Base-by-base conservation (phyloP, 2,329 filamentous ascomycete species). In the Aspergillus pseudoglaucus region DNA sequence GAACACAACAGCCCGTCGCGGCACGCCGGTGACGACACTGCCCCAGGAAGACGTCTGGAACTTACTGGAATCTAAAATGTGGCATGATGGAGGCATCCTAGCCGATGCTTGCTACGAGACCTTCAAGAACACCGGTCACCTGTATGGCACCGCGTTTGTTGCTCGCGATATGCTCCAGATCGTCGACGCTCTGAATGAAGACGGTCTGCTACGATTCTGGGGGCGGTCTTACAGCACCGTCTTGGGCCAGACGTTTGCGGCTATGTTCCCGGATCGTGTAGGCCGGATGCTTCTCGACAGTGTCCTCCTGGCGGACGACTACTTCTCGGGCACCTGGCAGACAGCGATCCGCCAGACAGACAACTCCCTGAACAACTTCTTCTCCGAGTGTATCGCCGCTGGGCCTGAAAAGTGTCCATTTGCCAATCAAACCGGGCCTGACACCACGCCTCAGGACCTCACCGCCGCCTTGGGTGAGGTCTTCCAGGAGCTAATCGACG, bases 141-240 rank as follows among this genome's bases (percentile, higher is more conserved):
- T 69, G 6, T 53, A 75, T 4, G 70, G 73, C 6, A 75, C 71
- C 0, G 65, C 68, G 0, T 75, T 70, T 47, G 61, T 64, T 0
- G 74, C 66, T 0, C 55, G 73, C 17, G 75, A 78, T 48, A 59
- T 74, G 48, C 68, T 75, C 46, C 42, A 54, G 3, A 63, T 76
- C 39, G 70, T 69, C 1, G 72, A 76, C 37, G 68, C 70, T 0
- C 50, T 73, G 0, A 59, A 53, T 3, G 69, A 71, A 42, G 69
- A 72, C 39, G 67, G 67, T 0, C 27, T 69, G 37, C 48, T 73
- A 4, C 47, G 65, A 17, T 76, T 67, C 50, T 72, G 64, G 66
- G 72, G 70, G 39, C 27, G 40, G 7, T 56, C 52, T 1, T 56
- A 56, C 30, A 51, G 50, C 3, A 55, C 54, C 6, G 37, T 52